Evolutionary conservation across 441 rosid genomes (phyloP).

Genomic region (Macaranga tanarius): DNA sequence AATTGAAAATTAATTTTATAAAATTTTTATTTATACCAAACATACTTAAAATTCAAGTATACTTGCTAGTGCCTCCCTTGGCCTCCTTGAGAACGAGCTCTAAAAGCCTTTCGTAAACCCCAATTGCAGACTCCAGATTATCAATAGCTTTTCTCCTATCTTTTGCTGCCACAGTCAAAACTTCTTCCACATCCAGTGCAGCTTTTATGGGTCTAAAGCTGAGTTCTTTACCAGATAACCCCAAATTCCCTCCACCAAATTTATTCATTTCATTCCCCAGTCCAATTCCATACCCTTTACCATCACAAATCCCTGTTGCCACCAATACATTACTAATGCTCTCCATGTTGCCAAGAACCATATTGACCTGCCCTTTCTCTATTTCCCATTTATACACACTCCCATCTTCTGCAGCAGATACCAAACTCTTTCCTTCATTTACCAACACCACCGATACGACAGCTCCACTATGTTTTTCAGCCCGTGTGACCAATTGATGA

Average conservation of each 20-base stretch:
- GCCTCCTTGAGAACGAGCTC: constrained; percentile 45
- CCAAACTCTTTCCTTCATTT: constrained; percentile 35
- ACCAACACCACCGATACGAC: constrained; percentile 31
- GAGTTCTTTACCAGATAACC: constrained; percentile 17
- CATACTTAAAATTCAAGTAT: no score
- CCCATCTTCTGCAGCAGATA: constrained; percentile 51
- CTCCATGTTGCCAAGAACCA: constrained; percentile 27
- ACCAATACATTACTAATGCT: constrained; percentile 37
- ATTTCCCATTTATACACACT: constrained; percentile 35
- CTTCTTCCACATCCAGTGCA: constrained; percentile 26
- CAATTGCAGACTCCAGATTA: constrained; percentile 45
- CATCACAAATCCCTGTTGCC: constrained; percentile 22
- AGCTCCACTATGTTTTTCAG: constrained; percentile 29
- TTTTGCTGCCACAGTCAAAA: constrained; percentile 20
- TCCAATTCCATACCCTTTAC: background rate
- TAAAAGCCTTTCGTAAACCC: constrained; percentile 36
- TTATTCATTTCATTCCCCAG: background rate
- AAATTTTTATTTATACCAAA: no score
- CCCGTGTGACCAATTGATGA: constrained; percentile 17
- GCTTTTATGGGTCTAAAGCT: constrained; percentile 19
- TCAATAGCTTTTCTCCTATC: constrained; percentile 40
- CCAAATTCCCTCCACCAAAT: constrained; percentile 4
- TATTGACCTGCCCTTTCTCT: constrained; percentile 27
- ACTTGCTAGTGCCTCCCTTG: constrained; percentile 12
- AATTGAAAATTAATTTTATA: no score